A percentile compares a stretch with the other conserved stretches of the same genome.
phyloP scores from a whole-genome alignment of 2,329 filamentous ascomycete species.

The Trichoderma atrobrunneum region DNA sequence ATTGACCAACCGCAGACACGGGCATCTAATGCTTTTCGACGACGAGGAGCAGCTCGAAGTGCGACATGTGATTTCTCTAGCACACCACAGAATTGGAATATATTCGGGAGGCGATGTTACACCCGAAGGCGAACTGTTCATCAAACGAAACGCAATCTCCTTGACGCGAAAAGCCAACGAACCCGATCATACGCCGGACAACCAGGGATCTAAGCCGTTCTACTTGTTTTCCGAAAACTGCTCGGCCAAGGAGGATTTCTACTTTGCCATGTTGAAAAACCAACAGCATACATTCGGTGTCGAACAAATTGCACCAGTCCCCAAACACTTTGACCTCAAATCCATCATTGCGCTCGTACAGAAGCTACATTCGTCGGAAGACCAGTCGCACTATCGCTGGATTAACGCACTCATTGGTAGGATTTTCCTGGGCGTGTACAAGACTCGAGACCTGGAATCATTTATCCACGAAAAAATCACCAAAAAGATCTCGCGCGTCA shows the following conservation, averaged over 20 bases:
- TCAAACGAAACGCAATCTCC: slow-evolving; percentile 88
- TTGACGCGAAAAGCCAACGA: slow-evolving; percentile 63
- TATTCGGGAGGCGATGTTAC: slow-evolving; percentile 76
- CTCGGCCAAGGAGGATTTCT: slow-evolving; percentile 97
- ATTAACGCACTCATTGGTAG: slow-evolving; percentile 88
- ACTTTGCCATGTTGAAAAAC: slow-evolving; percentile 84
- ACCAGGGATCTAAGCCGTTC: slow-evolving; percentile 71
- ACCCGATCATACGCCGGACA: slow-evolving; percentile 54
- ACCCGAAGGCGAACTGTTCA: slow-evolving; percentile 89
- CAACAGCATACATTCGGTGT: slow-evolving; percentile 66
- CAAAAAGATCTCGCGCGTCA: slow-evolving; percentile 93
- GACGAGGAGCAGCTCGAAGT: slow-evolving; percentile 94
- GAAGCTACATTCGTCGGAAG: slow-evolving; percentile 84
- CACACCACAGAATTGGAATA: slow-evolving; percentile 80
- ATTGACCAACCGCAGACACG: slow-evolving; percentile 59
- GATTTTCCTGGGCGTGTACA: slow-evolving; percentile 83
- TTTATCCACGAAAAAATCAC: slow-evolving; percentile 82
- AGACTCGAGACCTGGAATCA: slow-evolving; percentile 75
- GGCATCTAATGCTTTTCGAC: slow-evolving; percentile 96
- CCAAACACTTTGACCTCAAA: slow-evolving; percentile 75
- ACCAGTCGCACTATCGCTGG: slow-evolving; percentile 88
- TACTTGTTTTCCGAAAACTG: slow-evolving; percentile 93
- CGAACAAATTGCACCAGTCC: slow-evolving; percentile 56
- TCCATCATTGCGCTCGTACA: slow-evolving; percentile 89
- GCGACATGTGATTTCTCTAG: slow-evolving; percentile 88